A percentile compares a stretch with the other conserved stretches of the same genome.
These are phyloP conservation scores for Huntiella omanensis DNA, from an alignment of 2,329 filamentous ascomycete species.

Conservation along the genomic window DNA sequence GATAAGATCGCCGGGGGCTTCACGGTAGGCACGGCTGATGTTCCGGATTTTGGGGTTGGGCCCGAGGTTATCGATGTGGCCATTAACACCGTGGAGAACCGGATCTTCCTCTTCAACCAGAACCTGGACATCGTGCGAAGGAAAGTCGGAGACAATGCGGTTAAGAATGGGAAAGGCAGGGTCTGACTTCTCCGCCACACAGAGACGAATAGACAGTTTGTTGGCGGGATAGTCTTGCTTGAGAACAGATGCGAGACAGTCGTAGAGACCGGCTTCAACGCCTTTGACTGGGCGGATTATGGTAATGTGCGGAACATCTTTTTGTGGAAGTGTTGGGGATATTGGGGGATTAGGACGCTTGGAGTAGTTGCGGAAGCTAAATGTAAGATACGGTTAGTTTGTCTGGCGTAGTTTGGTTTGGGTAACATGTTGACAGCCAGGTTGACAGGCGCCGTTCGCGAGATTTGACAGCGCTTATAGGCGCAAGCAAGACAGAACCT, in stretches of 20 bases:
- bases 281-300: slow-evolving; percentile 88
- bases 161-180: slow-evolving; percentile 58
- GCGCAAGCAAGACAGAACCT: background rate
- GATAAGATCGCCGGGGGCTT: slow-evolving; percentile 70
- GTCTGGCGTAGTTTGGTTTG: too few species aligned
- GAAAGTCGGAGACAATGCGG: slow-evolving; percentile 54
- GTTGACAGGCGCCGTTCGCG: too few species aligned
- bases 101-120: slow-evolving; percentile 72
- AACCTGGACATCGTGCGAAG: slow-evolving; percentile 49
- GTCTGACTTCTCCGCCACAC: slow-evolving; percentile 56
- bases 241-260: slow-evolving; percentile 77
- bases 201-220: slow-evolving; percentile 65
- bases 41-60: slow-evolving; percentile 98
- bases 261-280: slow-evolving; percentile 73
- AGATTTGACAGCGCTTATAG: too few species aligned
- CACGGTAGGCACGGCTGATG: slow-evolving; percentile 79
- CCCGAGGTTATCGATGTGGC: slow-evolving; percentile 43
- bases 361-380: slow-evolving; percentile 34
- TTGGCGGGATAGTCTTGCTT: slow-evolving; percentile 60
- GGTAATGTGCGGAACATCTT: slow-evolving; percentile 61
- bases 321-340: slow-evolving; percentile 29
- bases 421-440: too few species aligned
- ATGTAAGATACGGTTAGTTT: background rate
- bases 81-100: slow-evolving; percentile 35
- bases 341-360: slow-evolving; percentile 27